Conservation (phyloP, 345 rosid genomes). For the Heritiera fomes region DNA sequence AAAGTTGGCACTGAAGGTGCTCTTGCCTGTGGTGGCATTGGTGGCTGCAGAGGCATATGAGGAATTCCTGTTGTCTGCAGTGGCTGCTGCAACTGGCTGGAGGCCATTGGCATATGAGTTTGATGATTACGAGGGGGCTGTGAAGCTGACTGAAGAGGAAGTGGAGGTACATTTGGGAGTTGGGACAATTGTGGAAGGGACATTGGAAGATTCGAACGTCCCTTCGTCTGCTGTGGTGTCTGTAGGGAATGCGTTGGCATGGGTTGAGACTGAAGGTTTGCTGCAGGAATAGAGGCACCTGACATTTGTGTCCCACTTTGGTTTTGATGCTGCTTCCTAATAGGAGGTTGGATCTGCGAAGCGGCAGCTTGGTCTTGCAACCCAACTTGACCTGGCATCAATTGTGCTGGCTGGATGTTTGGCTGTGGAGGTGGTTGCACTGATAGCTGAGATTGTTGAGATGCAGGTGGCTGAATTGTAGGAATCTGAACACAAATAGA, state of each 20-base stretch:
- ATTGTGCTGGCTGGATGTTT: slow-evolving; percentile 47
- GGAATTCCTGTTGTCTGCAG: slow-evolving; percentile 54
- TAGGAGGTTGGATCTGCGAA: slow-evolving; percentile 49
- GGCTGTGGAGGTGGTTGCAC: slow-evolving; percentile 53
- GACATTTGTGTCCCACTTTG: slow-evolving; percentile 52
- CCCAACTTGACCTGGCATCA: slow-evolving; percentile 45
- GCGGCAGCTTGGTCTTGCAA: slow-evolving; percentile 55
- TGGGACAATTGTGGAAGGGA: slow-evolving; percentile 66
- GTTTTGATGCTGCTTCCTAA: slow-evolving; percentile 59
- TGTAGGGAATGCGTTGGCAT: slow-evolving; percentile 55
- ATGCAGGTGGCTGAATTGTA: slow-evolving; percentile 52
- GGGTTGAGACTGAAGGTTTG: slow-evolving; percentile 60
- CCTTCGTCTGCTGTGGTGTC: slow-evolving; percentile 64
- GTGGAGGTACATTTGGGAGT: slow-evolving; percentile 45
- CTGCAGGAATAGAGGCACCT: slow-evolving; percentile 48
- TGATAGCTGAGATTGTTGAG: slow-evolving; percentile 61
- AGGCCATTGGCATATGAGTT: slow-evolving; percentile 50
- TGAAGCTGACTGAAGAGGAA: slow-evolving; percentile 53
- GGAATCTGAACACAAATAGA: slow-evolving; percentile 54
- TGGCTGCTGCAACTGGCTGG: slow-evolving; percentile 72
- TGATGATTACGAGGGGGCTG: slow-evolving; percentile 63
- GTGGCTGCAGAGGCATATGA: slow-evolving; percentile 64
- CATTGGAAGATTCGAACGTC: slow-evolving; percentile 52
- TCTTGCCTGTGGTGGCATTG: slow-evolving; percentile 58
- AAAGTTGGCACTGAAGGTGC: slow-evolving; percentile 45